Conservation (phyloP, 805 yeast genomes). For the Candida railenensis region DNA sequence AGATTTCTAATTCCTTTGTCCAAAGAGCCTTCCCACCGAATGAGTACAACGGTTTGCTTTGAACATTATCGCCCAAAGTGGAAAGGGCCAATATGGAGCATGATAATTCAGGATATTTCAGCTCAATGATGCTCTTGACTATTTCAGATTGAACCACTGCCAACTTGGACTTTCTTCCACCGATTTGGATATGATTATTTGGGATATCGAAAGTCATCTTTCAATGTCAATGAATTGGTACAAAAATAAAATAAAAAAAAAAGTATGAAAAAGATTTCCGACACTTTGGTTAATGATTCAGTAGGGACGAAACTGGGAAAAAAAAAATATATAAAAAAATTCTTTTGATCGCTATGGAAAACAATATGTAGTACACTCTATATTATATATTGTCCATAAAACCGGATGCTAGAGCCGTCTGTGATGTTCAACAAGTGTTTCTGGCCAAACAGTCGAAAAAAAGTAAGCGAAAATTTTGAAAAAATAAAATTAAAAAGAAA, state of each 20-base stretch:
- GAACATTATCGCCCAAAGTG: slow-evolving; percentile 90
- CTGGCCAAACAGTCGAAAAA: too few relatives aligned
- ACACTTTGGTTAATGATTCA: too few relatives aligned
- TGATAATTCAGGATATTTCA: slow-evolving; percentile 59
- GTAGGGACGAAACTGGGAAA: background rate
- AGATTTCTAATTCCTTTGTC: slow-evolving; percentile 91
- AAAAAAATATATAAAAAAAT: background rate
- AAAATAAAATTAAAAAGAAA: too few relatives aligned
- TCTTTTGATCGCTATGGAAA: too few relatives aligned
- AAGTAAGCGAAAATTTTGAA: too few relatives aligned
- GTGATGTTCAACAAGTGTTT: too few relatives aligned
- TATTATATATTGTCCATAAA: too few relatives aligned
- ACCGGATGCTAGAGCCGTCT: too few relatives aligned
- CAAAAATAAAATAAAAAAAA: too few relatives aligned
- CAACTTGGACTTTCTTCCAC: slow-evolving; percentile 84
- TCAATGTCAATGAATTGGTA: background rate
- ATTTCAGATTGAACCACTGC: slow-evolving; percentile 86
- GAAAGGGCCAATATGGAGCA: slow-evolving; percentile 77
- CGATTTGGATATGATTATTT: slow-evolving; percentile 51
- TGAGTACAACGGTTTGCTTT: slow-evolving; percentile 80
- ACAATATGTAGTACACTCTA: too few relatives aligned
- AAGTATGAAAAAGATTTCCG: background rate
- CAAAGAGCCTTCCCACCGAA: slow-evolving; percentile 96
- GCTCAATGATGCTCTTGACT: slow-evolving; percentile 60
- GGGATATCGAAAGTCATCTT: slow-evolving; percentile 23